phyloP scores from a whole-genome alignment of 176 grass and related monocot genomes.

The Puccinellia tenuiflora region DNA sequence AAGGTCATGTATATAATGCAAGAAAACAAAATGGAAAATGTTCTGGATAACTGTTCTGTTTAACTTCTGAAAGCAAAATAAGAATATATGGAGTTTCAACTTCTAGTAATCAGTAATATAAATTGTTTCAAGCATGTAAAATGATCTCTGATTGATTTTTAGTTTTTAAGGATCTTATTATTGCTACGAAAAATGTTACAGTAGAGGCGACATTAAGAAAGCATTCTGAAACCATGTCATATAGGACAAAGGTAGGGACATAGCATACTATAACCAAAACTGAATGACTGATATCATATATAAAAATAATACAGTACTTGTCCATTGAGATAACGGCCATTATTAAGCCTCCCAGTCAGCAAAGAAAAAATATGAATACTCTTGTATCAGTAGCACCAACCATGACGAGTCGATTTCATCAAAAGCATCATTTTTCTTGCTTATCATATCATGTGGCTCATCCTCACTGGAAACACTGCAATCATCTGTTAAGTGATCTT shows the following conservation, averaged over 20 bases:
- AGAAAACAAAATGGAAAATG: neutral
- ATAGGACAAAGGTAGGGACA: neutral
- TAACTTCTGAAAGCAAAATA: neutral
- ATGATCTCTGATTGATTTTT: neutral
- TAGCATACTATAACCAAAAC: neutral
- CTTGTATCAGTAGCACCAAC: constrained; percentile 22
- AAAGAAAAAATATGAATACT: neutral
- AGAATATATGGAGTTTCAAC: neutral
- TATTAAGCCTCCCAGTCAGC: neutral
- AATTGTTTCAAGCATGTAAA: neutral
- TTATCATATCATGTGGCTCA: neutral
- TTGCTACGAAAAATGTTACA: neutral
- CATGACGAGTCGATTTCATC: constrained; percentile 22
- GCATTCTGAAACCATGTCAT: neutral
- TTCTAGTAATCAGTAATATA: neutral
- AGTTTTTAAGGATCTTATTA: neutral
- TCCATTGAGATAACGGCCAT: neutral
- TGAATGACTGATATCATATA: neutral
- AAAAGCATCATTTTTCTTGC: neutral
- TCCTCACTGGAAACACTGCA: neutral
- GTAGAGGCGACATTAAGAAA: neutral
- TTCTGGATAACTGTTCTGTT: neutral
- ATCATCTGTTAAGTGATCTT: constrained; percentile 15
- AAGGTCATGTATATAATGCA: neutral
- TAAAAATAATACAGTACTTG: neutral